Evolutionary conservation across 2,329 filamentous ascomycete species (phyloP).

Genomic region (Talaromyces amestolkiae): DNA sequence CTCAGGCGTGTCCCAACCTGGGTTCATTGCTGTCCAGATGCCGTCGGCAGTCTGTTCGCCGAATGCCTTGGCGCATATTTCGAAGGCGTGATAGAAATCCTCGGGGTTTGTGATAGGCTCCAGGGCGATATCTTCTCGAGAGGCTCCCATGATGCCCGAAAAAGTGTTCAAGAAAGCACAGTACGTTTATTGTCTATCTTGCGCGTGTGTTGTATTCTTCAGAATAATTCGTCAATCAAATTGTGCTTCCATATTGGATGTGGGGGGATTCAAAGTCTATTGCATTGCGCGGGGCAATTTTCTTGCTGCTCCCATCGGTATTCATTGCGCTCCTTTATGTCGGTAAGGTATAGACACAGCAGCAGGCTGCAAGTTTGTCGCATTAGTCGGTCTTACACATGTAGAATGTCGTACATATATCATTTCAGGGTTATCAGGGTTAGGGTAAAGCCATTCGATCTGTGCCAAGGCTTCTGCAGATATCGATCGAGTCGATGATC

Average conservation of each 20-base stretch:
- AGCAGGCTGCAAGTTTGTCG: background rate
- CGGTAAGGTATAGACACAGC: background rate
- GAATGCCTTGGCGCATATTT: slow-evolving; percentile 36
- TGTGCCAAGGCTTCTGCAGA: background rate
- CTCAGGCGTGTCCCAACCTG: slow-evolving; percentile 54
- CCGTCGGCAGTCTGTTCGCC: slow-evolving; percentile 52
- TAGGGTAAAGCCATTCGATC: background rate
- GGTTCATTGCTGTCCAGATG: slow-evolving; percentile 54
- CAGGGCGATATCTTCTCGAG: background rate
- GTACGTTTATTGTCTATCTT: background rate
- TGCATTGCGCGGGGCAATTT: background rate
- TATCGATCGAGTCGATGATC: background rate
- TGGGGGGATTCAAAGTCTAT: background rate
- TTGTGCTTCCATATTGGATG: background rate
- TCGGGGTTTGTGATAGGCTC: background rate
- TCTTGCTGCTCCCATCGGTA: background rate
- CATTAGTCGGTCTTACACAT: background rate
- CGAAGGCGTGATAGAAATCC: background rate
- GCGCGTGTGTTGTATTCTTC: background rate
- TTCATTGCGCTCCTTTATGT: background rate
- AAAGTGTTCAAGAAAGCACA: background rate
- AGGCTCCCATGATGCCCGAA: background rate
- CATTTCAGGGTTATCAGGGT: background rate
- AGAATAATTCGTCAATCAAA: background rate
- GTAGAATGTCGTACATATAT: background rate